Conservation (phyloP, 2,329 filamentous ascomycete genomes). For the Penicillium nordicum region DNA sequence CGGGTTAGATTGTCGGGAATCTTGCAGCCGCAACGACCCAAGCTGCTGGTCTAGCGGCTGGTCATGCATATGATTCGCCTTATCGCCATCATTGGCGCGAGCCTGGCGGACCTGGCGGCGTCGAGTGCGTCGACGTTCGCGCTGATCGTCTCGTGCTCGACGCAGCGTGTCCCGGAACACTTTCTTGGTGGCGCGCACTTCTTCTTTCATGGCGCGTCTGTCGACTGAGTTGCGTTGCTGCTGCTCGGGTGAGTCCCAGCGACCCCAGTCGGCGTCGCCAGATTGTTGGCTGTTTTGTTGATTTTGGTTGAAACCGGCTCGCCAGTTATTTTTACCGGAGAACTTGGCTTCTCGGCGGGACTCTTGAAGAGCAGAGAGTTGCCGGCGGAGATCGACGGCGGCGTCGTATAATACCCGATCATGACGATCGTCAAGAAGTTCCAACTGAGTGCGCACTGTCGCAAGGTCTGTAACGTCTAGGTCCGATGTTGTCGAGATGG, state of each 20-base stretch:
- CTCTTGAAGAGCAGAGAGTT: constrained; percentile 33
- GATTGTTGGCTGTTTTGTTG: constrained; percentile 3
- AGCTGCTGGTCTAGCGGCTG: constrained; percentile 16
- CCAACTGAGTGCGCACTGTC: constrained; percentile 35
- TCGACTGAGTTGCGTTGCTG: constrained; percentile 30
- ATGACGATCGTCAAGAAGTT: constrained; percentile 34
- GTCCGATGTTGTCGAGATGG: constrained; percentile 37
- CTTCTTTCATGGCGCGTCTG: constrained; percentile 34
- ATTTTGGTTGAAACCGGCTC: constrained; percentile 16
- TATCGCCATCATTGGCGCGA: not conserved
- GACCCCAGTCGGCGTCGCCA: constrained; percentile 29
- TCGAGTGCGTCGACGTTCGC: constrained; percentile 25
- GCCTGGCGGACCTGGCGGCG: constrained; percentile 24
- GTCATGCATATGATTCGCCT: constrained; percentile 4
- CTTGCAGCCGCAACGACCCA: not conserved
- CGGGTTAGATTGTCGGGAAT: not conserved
- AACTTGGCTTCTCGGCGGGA: constrained; percentile 32
- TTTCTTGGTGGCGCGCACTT: constrained; percentile 37
- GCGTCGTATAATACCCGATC: constrained; percentile 37
- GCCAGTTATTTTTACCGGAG: constrained; percentile 23
- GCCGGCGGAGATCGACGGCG: constrained; percentile 35
- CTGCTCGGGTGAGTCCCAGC: constrained; percentile 38
- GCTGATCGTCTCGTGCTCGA: constrained; percentile 37
- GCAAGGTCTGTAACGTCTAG: constrained; percentile 36
- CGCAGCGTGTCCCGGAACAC: constrained; percentile 36